Evolutionary conservation across 139 green algal genomes (phyloP).

Genomic region (Coccomyxa sp.): DNA sequence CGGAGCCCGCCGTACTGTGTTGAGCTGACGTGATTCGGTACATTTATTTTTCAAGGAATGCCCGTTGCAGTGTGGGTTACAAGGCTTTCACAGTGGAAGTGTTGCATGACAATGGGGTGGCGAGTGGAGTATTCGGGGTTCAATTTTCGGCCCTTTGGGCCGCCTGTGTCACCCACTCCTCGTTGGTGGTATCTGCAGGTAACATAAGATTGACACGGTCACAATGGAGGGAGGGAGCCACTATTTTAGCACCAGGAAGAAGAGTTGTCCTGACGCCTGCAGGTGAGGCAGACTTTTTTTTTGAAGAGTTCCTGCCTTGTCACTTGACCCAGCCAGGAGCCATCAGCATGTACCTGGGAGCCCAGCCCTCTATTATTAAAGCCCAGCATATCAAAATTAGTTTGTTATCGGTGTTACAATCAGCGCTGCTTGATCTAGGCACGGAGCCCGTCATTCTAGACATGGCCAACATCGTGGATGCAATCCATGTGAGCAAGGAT

Average conservation of each 20-base stretch:
- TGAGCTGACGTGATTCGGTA: too few relatives aligned
- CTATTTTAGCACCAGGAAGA: background rate
- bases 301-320: background rate
- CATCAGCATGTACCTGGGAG: background rate
- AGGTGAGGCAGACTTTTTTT: background rate
- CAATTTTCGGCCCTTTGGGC: too few relatives aligned
- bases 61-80: too few relatives aligned
- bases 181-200: background rate
- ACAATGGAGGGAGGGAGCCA: background rate
- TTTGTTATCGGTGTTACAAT: background rate
- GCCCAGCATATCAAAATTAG: background rate
- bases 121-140: too few relatives aligned
- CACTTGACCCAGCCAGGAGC: background rate
- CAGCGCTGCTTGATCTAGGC: background rate
- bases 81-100: too few relatives aligned
- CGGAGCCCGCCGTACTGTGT: too few relatives aligned
- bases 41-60: too few relatives aligned
- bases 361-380: background rate
- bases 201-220: background rate
- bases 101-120: too few relatives aligned
- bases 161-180: too few relatives aligned
- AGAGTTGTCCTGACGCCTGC: background rate
- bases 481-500: background rate
- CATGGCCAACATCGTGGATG: background rate
- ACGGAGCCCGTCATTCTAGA: background rate